Base-by-base conservation (phyloP, 352 stramenopile genomes). In the Aphanomyces cochlioides region DNA sequence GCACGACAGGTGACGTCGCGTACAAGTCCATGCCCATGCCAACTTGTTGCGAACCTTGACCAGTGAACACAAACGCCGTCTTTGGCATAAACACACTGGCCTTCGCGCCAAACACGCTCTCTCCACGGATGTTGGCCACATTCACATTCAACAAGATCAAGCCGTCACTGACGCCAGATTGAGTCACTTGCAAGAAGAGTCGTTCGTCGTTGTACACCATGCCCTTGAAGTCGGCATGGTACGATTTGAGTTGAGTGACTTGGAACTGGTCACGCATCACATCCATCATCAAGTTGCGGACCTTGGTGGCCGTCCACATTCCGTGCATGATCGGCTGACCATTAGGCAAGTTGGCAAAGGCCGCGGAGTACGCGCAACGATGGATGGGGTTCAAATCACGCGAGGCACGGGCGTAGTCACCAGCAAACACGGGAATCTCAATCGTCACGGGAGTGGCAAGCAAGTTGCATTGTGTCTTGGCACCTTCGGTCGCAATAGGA, bases 11-110 rank as follows among this genome's bases (percentile, higher is more conserved):
- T 5, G 84, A 92, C 43, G 84, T 79, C 66, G 84, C 75, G 72
- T 94, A 95, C 1, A 82, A 85, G n/a, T 93, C 85, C 88, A 96
- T 96, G 41, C 88, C 88, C 87, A 96, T 93, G n/a, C 85, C 85
- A 5, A 90, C 77, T 8, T 82, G 76, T 37, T 85, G 85, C 21
- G 84, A 94, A 10, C 88, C 88, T 58, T 96, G 88, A 5, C 87
- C 88, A 34, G 87, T 96, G 64, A 96, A 96, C 4, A 93, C 80
- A 50, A 93, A 93, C 1, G 87, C 88, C 66, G 85, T 88, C 4
- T 74, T 69, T 2, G 78, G 61, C 61, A 90, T 80, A 74, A 90
- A 89, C 7, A 91, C 79, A 5, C 89, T 74, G 47, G 86, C 79
- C 15, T 78, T 80, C 1, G 81, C 86, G 28, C 74, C 90, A 10